Evolutionary conservation across 257 asterid genomes (phyloP).

Genomic region (Plectranthus barbatus): DNA sequence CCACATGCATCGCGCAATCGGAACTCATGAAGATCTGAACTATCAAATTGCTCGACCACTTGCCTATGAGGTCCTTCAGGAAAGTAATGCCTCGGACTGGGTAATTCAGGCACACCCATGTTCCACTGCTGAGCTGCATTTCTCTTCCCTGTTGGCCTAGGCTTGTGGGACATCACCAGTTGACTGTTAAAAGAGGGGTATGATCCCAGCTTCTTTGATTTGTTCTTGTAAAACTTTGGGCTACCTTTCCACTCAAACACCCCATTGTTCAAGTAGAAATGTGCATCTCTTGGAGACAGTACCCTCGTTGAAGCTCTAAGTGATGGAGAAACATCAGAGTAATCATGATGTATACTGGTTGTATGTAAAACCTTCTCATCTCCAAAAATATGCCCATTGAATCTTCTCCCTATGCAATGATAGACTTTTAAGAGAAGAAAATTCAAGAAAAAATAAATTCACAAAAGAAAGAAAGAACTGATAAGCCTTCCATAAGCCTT

Average conservation of each 20-base stretch:
- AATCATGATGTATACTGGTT: slow-evolving; percentile 33
- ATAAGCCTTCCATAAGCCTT: neutral
- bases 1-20: slow-evolving; percentile 58
- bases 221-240: slow-evolving; percentile 42
- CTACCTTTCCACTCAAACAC: slow-evolving; percentile 57
- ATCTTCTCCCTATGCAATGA: slow-evolving; percentile 63
- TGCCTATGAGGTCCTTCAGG: slow-evolving; percentile 31
- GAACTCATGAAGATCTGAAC: slow-evolving; percentile 52
- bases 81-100: slow-evolving; percentile 34
- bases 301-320: slow-evolving; percentile 43
- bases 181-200: slow-evolving; percentile 31
- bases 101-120: slow-evolving; percentile 41
- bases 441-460: neutral
- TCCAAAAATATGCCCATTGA: slow-evolving; percentile 42
- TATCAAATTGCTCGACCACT: slow-evolving; percentile 31
- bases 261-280: slow-evolving; percentile 37
- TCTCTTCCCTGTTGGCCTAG: slow-evolving; percentile 36
- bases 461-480: neutral
- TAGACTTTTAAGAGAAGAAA: slow-evolving; percentile 8
- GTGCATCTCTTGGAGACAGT: slow-evolving; percentile 52
- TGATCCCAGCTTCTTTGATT: slow-evolving; percentile 43
- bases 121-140: slow-evolving; percentile 54
- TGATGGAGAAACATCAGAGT: slow-evolving; percentile 61
- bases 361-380: slow-evolving; percentile 43
- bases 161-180: slow-evolving; percentile 29